A percentile compares a stretch with the other conserved stretches of the same genome.
Evolutionary conservation across 192 early-diverging fungal species (phyloP).

Genomic region (Coemansia sp.): DNA sequence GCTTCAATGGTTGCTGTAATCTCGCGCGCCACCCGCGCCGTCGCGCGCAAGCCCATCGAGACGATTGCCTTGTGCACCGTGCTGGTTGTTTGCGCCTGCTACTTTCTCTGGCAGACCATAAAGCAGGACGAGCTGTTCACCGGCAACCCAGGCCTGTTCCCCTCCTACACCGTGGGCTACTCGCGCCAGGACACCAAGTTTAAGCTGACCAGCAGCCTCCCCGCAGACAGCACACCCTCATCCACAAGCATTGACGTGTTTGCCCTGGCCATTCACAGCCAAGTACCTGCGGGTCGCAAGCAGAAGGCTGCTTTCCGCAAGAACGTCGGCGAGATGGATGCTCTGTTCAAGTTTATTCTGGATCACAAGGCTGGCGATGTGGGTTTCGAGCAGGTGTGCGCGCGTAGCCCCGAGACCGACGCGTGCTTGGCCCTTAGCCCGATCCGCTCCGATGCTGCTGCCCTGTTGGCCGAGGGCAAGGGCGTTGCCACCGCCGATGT

Average conservation of each 20-base stretch:
- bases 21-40: conserved; percentile 47
- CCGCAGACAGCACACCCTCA: background rate
- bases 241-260: conserved; percentile 24
- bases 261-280: conserved; percentile 23
- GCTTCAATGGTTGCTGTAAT: conserved; percentile 33
- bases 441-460: conserved; percentile 23
- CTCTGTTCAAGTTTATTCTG: conserved; percentile 20
- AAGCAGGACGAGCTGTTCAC: conserved; percentile 64
- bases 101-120: conserved; percentile 68
- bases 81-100: conserved; percentile 72
- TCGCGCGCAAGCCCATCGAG: conserved; percentile 77
- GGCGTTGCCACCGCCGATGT: conserved; percentile 10
- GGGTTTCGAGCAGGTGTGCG: conserved; percentile 43
- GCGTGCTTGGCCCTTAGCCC: conserved; percentile 60
- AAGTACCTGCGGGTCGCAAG: conserved; percentile 3
- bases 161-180: conserved; percentile 21
- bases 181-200: conserved; percentile 18
- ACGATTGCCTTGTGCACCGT: conserved; percentile 67
- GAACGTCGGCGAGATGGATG: conserved; percentile 14
- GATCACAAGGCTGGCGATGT: background rate
- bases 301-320: conserved; percentile 37
- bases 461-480: conserved; percentile 11
- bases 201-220: conserved; percentile 7
- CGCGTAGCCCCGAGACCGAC: conserved; percentile 31
- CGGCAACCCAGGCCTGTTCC: conserved; percentile 20